Evolutionary conservation across 768 basidiomycete genomes (phyloP).

Genomic region (Agaricus bisporus): DNA sequence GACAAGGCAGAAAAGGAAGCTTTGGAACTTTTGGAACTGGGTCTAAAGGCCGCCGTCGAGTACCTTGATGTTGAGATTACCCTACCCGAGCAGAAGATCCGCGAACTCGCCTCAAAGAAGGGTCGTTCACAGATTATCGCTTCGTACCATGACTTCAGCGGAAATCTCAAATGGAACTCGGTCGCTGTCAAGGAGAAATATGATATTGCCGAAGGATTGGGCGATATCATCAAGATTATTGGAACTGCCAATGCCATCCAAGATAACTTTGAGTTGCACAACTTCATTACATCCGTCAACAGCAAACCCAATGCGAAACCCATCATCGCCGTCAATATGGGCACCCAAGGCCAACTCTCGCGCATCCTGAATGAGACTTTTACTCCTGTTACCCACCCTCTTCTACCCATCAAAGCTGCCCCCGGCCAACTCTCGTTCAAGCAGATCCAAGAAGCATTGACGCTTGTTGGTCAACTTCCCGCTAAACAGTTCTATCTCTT

Average conservation of each 20-base stretch:
- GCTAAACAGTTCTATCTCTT: slow-evolving; percentile 77
- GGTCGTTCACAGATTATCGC: slow-evolving; percentile 77
- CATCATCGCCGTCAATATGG: slow-evolving; percentile 94
- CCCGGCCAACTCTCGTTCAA: slow-evolving; percentile 90
- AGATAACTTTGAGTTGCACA: slow-evolving; percentile 76
- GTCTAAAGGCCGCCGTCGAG: slow-evolving; percentile 79
- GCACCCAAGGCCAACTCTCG: slow-evolving; percentile 81
- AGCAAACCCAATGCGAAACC: slow-evolving; percentile 57
- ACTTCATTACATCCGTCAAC: slow-evolving; percentile 54
- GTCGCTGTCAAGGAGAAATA: slow-evolving; percentile 63
- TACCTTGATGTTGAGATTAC: slow-evolving; percentile 90
- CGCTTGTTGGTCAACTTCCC: slow-evolving; percentile 77
- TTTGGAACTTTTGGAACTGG: slow-evolving; percentile 71
- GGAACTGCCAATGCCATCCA: slow-evolving; percentile 69
- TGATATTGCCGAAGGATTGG: slow-evolving; percentile 53
- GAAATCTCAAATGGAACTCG: slow-evolving; percentile 76
- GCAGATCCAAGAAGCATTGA: slow-evolving; percentile 77
- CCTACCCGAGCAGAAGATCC: slow-evolving; percentile 58
- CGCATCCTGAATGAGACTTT: slow-evolving; percentile 81
- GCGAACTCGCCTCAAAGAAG: slow-evolving; percentile 54
- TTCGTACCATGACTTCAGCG: slow-evolving; percentile 94
- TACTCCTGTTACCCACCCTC: slow-evolving; percentile 86
- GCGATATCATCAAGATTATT: slow-evolving; percentile 91
- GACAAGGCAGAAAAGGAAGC: slow-evolving; percentile 68
- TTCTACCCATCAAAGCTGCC: slow-evolving; percentile 81